phyloP scores from a whole-genome alignment of 2,329 filamentous ascomycete species.

The Diatrype stigma region DNA sequence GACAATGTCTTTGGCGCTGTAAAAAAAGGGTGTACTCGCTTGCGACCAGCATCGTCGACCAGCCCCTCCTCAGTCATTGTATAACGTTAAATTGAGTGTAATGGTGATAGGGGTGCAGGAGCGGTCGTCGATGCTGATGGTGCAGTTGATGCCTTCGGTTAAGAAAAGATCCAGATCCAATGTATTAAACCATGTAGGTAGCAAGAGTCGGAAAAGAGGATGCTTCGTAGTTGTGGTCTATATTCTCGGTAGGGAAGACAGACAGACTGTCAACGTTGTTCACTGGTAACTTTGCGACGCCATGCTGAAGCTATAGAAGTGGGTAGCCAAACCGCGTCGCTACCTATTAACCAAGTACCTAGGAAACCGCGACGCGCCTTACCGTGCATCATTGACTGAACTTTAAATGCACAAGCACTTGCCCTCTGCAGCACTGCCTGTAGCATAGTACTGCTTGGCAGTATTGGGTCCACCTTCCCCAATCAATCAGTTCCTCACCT shows the following conservation, averaged over 20 bases:
- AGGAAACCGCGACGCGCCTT: not conserved
- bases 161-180: no score
- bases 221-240: no score
- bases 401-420: no score
- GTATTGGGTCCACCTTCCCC: not conserved
- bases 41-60: conserved; percentile 28
- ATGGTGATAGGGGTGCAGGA: no score
- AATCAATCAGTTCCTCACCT: no score
- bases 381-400: not conserved
- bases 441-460: no score
- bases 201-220: no score
- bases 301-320: not conserved
- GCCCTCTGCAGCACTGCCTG: no score
- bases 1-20: conserved; percentile 20
- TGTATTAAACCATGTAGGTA: no score
- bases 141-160: no score
- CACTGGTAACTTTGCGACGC: not conserved
- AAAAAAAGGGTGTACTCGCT: conserved; percentile 56
- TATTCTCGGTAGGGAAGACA: no score
- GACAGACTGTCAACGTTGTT: not conserved
- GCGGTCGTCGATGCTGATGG: no score
- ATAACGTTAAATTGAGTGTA: conserved; percentile 10
- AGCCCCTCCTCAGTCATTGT: conserved; percentile 40
- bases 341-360: not conserved
- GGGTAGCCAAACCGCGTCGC: not conserved